phyloP scores from a whole-genome alignment of 306 rosid species.

The Gleditsia sinensis region DNA sequence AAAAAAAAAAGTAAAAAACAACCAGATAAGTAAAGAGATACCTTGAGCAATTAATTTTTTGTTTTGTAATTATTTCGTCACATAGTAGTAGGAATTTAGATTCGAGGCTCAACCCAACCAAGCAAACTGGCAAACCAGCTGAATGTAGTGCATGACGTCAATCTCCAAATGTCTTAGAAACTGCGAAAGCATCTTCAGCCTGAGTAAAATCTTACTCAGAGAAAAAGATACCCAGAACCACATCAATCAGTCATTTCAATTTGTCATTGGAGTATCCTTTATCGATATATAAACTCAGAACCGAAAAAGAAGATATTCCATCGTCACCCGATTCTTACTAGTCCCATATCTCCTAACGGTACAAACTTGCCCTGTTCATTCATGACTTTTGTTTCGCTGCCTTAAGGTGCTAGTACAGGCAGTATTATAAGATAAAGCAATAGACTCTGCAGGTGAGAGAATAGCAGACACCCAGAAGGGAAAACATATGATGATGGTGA shows the following conservation, averaged over 20 bases:
- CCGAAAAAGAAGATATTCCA: slow-evolving; percentile 12
- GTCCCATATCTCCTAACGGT: not conserved
- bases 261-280: not conserved
- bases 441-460: not conserved
- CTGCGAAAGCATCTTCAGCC: slow-evolving; percentile 29
- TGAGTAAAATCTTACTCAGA: slow-evolving; percentile 10
- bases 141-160: slow-evolving; percentile 22
- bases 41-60: too few relatives aligned
- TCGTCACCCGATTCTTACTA: not conserved
- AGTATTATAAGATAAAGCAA: not conserved
- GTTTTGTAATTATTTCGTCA: too few relatives aligned
- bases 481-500: slow-evolving; percentile 28
- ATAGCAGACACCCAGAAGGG: slow-evolving; percentile 18
- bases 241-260: slow-evolving; percentile 34
- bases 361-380: not conserved
- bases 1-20: too few relatives aligned
- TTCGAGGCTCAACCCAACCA: not conserved
- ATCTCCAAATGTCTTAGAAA: not conserved
- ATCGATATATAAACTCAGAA: not conserved
- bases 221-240: slow-evolving; percentile 1
- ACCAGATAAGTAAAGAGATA: too few relatives aligned
- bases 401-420: slow-evolving; percentile 1
- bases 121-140: not conserved
- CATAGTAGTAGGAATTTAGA: not conserved
- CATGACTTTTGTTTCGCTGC: not conserved